Evolutionary conservation across 768 basidiomycete species (phyloP).

Genomic region (Termitomyces sp.): DNA sequence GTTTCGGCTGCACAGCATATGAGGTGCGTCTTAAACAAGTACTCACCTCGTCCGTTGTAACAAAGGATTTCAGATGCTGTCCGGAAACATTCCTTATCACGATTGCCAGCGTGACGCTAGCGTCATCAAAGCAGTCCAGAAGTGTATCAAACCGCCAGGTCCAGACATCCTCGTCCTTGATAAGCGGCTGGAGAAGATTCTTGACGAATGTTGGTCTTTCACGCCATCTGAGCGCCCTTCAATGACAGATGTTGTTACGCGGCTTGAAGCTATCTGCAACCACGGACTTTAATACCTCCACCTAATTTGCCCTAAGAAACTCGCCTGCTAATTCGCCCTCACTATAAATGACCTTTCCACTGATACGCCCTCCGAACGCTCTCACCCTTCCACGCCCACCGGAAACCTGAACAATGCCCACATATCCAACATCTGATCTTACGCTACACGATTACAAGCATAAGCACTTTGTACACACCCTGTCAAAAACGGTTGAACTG

Average conservation of each 20-base stretch:
- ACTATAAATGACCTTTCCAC: too few relatives aligned
- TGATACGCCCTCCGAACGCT: too few relatives aligned
- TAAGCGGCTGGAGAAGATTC: not conserved
- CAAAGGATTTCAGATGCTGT: slow-evolving; percentile 5
- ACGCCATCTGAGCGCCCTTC: slow-evolving; percentile 4
- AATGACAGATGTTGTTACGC: slow-evolving; percentile 9
- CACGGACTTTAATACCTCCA: too few relatives aligned
- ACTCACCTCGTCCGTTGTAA: not conserved
- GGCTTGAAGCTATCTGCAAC: too few relatives aligned
- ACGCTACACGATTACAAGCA: too few relatives aligned
- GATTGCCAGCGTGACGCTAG: slow-evolving; percentile 14
- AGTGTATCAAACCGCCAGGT: slow-evolving; percentile 14
- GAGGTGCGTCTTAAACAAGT: slow-evolving; percentile 22
- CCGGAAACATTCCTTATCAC: slow-evolving; percentile 15
- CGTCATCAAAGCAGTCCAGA: slow-evolving; percentile 13
- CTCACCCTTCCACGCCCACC: too few relatives aligned
- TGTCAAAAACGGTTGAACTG: too few relatives aligned
- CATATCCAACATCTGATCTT: too few relatives aligned
- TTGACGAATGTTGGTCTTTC: slow-evolving; percentile 16
- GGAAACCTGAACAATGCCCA: too few relatives aligned
- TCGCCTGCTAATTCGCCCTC: too few relatives aligned
- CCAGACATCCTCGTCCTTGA: not conserved
- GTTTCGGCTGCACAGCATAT: slow-evolving; percentile 34
- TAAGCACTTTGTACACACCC: too few relatives aligned
- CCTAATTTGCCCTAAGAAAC: too few relatives aligned